Conservation (phyloP, 2,329 filamentous ascomycete species). For the Cladosporium sp. region DNA sequence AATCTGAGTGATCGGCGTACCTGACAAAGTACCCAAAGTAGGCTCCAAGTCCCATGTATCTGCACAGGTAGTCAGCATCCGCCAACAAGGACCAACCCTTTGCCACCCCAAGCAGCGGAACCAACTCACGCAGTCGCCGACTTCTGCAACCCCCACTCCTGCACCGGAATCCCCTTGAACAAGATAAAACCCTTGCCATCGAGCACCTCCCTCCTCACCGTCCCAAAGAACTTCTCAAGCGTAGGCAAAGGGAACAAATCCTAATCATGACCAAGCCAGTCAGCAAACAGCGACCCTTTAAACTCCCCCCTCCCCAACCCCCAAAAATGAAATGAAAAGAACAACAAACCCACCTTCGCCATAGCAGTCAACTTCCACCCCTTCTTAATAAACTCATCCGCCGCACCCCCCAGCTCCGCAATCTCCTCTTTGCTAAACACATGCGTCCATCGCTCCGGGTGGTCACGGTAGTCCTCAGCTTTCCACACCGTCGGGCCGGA, state of each 20-base stretch:
- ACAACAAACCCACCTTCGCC: conserved; percentile 47
- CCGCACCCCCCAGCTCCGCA: conserved; percentile 62
- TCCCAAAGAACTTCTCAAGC: conserved; percentile 51
- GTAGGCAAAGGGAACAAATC: conserved; percentile 64
- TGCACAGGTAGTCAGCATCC: neutral
- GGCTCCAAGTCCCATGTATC: conserved; percentile 75
- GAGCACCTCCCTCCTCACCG: conserved; percentile 64
- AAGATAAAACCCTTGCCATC: conserved; percentile 84
- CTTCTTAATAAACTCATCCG: conserved; percentile 66
- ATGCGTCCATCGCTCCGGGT: conserved; percentile 71
- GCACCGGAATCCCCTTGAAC: conserved; percentile 78
- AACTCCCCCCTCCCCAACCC: neutral
- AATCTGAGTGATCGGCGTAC: neutral
- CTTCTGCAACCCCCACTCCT: conserved; percentile 72
- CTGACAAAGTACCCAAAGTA: conserved; percentile 78
- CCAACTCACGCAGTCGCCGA: conserved; percentile 63
- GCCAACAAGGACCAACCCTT: neutral
- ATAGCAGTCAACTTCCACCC: conserved; percentile 70
- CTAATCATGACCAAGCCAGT: conserved; percentile 30
- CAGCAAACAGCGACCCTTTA: conserved; percentile 27
- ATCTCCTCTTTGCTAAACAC: conserved; percentile 65
- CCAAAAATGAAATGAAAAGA: neutral
- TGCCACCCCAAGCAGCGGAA: neutral
- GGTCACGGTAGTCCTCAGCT: conserved; percentile 60
- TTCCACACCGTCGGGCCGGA: conserved; percentile 71